phyloP scores from a whole-genome alignment of 1,284 basidiomycete genomes.

The Cutaneotrichosporon sp. region DNA sequence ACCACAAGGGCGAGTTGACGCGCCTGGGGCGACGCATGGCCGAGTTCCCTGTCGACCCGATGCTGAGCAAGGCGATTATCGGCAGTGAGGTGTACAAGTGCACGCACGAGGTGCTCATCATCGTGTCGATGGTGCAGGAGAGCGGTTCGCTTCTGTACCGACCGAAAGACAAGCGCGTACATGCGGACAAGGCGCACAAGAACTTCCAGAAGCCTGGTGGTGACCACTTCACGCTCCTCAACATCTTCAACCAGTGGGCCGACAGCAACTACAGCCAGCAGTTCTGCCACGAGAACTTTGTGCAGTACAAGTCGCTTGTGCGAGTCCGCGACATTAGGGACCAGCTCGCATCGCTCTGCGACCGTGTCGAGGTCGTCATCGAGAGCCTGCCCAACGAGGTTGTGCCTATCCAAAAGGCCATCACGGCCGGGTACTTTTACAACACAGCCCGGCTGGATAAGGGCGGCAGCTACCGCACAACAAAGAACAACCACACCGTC shows the following conservation, averaged over 20 bases:
- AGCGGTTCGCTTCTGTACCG: slow-evolving; percentile 92
- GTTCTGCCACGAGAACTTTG: slow-evolving; percentile 90
- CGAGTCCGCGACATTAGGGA: slow-evolving; percentile 92
- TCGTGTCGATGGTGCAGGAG: slow-evolving; percentile 96
- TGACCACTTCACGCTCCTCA: slow-evolving; percentile 94
- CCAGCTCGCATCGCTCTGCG: slow-evolving; percentile 90
- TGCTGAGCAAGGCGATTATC: slow-evolving; percentile 94
- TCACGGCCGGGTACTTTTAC: slow-evolving; percentile 94
- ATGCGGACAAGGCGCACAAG: slow-evolving; percentile 93
- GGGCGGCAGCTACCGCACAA: slow-evolving; percentile 86
- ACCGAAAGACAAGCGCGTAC: slow-evolving; percentile 94
- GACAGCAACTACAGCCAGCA: slow-evolving; percentile 94
- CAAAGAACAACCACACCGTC: slow-evolving; percentile 93
- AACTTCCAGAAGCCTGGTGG: slow-evolving; percentile 95
- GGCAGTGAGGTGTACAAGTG: slow-evolving; percentile 92
- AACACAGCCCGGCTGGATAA: slow-evolving; percentile 87
- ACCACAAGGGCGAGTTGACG: slow-evolving; percentile 93
- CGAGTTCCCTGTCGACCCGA: slow-evolving; percentile 98
- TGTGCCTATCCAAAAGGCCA: slow-evolving; percentile 86
- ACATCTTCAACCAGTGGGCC: slow-evolving; percentile 98
- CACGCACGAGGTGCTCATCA: slow-evolving; percentile 95
- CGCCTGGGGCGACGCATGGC: slow-evolving; percentile 96
- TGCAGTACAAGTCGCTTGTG: slow-evolving; percentile 93
- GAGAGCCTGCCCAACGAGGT: slow-evolving; percentile 88
- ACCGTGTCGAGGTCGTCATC: slow-evolving; percentile 92